These are phyloP conservation scores for Ploettnerulaceae sp. DNA, from an alignment of 2,329 filamentous ascomycete species.

Conservation along the genomic window DNA sequence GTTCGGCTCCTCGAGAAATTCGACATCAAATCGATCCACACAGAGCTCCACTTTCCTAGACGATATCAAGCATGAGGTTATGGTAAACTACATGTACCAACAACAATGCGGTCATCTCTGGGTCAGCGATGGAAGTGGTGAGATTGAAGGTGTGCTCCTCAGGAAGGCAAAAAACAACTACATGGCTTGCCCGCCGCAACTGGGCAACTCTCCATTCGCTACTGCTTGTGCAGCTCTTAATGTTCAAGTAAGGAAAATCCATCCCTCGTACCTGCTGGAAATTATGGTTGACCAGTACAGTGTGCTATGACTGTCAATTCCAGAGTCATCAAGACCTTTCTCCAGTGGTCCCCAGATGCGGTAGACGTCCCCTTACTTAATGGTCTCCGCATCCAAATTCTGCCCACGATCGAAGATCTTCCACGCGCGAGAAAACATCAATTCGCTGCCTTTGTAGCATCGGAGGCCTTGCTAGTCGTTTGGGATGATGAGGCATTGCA, in stretches of 20 bases:
- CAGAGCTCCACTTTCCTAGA: constrained; percentile 56
- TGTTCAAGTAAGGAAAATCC: constrained; percentile 55
- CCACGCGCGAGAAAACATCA: constrained; percentile 70
- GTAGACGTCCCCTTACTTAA: constrained; percentile 72
- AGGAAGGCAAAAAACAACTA: constrained; percentile 64
- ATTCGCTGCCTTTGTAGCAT: constrained; percentile 73
- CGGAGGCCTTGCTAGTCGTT: constrained; percentile 65
- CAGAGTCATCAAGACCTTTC: constrained; percentile 71
- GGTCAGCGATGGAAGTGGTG: constrained; percentile 64
- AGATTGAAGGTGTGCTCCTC: constrained; percentile 67
- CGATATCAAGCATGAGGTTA: constrained; percentile 75
- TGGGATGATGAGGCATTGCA: constrained; percentile 79
- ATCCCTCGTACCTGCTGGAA: background rate
- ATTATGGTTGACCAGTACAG: constrained; percentile 37
- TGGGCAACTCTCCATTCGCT: constrained; percentile 59
- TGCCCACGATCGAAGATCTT: constrained; percentile 67
- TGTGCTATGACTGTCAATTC: constrained; percentile 80
- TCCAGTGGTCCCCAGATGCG: constrained; percentile 67
- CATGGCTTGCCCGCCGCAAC: constrained; percentile 64
- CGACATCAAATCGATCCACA: constrained; percentile 42
- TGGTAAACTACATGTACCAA: constrained; percentile 79
- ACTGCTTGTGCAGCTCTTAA: constrained; percentile 64
- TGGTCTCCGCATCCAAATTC: constrained; percentile 70
- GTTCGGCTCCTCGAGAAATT: constrained; percentile 48
- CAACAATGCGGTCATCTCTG: constrained; percentile 71